These are phyloP conservation scores for Rosa hybrid DNA, from an alignment of 331 rosid genomes.

Conservation along the genomic window DNA sequence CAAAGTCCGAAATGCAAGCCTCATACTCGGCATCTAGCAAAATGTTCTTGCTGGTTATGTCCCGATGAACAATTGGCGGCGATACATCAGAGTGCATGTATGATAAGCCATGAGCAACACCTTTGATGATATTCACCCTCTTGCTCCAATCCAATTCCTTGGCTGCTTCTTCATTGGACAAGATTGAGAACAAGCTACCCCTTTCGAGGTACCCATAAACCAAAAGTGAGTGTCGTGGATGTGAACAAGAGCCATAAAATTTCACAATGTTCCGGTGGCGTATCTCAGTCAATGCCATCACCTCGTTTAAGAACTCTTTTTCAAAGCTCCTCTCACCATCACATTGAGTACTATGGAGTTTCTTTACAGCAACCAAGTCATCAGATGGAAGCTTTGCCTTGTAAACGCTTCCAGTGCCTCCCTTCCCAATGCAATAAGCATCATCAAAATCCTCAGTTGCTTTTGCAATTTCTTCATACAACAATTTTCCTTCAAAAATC, in stretches of 20 bases:
- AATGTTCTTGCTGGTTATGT: slow-evolving; percentile 53
- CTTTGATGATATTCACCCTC: slow-evolving; percentile 48
- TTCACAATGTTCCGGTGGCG: slow-evolving; percentile 37
- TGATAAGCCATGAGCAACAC: slow-evolving; percentile 50
- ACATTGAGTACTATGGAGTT: slow-evolving; percentile 27
- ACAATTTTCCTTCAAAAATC: slow-evolving; percentile 20
- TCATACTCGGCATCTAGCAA: slow-evolving; percentile 36
- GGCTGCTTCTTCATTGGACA: slow-evolving; percentile 33
- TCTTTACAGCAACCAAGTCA: slow-evolving; percentile 42
- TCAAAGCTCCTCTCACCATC: slow-evolving; percentile 20
- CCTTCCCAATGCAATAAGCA: slow-evolving; percentile 33
- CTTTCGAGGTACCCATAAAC: slow-evolving; percentile 37
- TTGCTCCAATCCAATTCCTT: slow-evolving; percentile 39
- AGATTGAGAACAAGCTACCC: slow-evolving; percentile 39
- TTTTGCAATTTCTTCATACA: slow-evolving; percentile 30
- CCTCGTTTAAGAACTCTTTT: slow-evolving; percentile 25
- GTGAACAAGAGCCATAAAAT: slow-evolving; percentile 44
- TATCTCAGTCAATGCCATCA: slow-evolving; percentile 25
- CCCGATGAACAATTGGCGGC: slow-evolving; percentile 46
- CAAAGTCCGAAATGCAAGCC: slow-evolving; percentile 48
- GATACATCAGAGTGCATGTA: slow-evolving; percentile 39
- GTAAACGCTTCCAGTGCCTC: slow-evolving; percentile 54
- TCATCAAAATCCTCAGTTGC: slow-evolving; percentile 36
- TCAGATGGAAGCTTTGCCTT: slow-evolving; percentile 30
- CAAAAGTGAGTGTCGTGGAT: slow-evolving; percentile 25